Conservation (phyloP, 495 filamentous ascomycete species). For the Xeromyces bisporus region DNA sequence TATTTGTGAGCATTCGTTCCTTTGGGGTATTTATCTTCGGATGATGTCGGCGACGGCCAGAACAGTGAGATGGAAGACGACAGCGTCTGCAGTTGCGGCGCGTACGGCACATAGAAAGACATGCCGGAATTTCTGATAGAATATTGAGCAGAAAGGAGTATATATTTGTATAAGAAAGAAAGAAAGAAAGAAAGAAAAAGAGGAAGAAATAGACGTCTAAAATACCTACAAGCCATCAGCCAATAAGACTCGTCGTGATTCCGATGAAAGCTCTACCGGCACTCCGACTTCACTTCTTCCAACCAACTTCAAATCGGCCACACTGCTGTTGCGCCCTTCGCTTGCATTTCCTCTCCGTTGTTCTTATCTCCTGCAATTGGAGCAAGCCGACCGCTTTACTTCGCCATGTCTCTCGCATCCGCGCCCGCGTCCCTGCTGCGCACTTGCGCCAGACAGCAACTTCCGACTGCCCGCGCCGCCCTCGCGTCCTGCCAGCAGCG, state of each 20-base stretch:
- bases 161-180: too few species aligned
- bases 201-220: too few species aligned
- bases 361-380: slow-evolving; percentile 20
- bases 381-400: slow-evolving; percentile 16
- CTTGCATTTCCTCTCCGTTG: slow-evolving; percentile 6
- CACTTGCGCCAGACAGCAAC: slow-evolving; percentile 32
- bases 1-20: too few species aligned
- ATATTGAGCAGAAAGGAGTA: too few species aligned
- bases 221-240: slow-evolving; percentile 8
- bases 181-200: slow-evolving; percentile 1
- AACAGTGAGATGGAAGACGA: too few species aligned
- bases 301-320: slow-evolving; percentile 15
- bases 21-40: too few species aligned
- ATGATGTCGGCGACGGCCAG: slow-evolving; percentile 1
- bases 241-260: slow-evolving; percentile 31
- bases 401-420: slow-evolving; percentile 32
- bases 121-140: too few species aligned
- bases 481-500: slow-evolving; percentile 32
- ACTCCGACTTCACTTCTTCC: slow-evolving; percentile 22
- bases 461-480: slow-evolving; percentile 28
- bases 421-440: slow-evolving; percentile 33
- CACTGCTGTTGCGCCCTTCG: slow-evolving; percentile 17
- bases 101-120: too few species aligned
- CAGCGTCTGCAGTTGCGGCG: too few species aligned
- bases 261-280: slow-evolving; percentile 27